phyloP scores from a whole-genome alignment of 1,139 yeast species.

The Scheffersomyces titani region DNA sequence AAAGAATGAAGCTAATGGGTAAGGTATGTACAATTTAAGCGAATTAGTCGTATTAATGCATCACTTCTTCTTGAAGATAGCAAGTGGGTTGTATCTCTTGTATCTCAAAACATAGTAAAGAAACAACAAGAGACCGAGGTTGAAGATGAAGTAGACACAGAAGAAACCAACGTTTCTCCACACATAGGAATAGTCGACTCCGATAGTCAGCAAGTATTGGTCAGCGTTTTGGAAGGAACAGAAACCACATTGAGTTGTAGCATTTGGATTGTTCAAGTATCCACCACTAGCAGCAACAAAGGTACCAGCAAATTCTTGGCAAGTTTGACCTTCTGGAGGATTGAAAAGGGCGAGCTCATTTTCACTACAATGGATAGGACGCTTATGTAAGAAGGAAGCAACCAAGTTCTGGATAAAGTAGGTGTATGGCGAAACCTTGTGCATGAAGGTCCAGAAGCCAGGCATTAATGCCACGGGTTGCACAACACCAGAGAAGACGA shows the following conservation, averaged over 20 bases:
- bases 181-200: slow-evolving; percentile 45
- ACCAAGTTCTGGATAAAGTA: slow-evolving; percentile 64
- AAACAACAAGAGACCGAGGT: slow-evolving; percentile 29
- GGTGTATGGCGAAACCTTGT: slow-evolving; percentile 69
- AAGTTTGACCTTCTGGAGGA: slow-evolving; percentile 62
- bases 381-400: slow-evolving; percentile 50
- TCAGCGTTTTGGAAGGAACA: slow-evolving; percentile 58
- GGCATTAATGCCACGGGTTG: slow-evolving; percentile 60
- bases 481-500: slow-evolving; percentile 64
- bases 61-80: background rate
- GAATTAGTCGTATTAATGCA: background rate
- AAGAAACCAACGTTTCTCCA: slow-evolving; percentile 71
- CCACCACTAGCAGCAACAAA: slow-evolving; percentile 39
- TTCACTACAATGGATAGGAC: slow-evolving; percentile 34
- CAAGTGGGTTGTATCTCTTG: slow-evolving; percentile 3
- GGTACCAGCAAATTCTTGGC: slow-evolving; percentile 50
- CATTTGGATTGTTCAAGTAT: slow-evolving; percentile 53
- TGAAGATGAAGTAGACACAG: slow-evolving; percentile 58
- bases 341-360: slow-evolving; percentile 52
- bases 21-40: background rate
- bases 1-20: background rate
- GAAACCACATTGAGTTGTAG: slow-evolving; percentile 56
- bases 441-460: slow-evolving; percentile 69
- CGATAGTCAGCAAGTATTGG: slow-evolving; percentile 47
- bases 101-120: slow-evolving; percentile 23